These are phyloP conservation scores for Debaryomyces singareniensis DNA, from an alignment of 1,139 yeast genomes.

Conservation along the genomic window DNA sequence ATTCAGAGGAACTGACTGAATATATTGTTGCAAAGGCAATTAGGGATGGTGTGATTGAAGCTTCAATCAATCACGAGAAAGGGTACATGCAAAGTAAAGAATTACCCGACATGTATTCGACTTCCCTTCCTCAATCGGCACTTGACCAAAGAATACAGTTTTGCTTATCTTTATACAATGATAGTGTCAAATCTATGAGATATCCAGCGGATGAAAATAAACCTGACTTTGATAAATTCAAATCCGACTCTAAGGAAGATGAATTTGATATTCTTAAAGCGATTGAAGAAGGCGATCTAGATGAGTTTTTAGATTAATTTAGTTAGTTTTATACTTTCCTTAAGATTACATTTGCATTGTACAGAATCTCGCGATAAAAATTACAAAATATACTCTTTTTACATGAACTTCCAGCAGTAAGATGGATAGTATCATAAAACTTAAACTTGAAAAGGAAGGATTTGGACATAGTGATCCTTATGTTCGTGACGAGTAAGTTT, in stretches of 20 bases:
- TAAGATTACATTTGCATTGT: too few species aligned
- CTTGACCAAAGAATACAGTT: conserved; percentile 92
- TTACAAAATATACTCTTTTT: too few species aligned
- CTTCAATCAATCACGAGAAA: conserved; percentile 81
- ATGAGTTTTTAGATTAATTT: conserved; percentile 39
- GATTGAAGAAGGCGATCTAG: conserved; percentile 45
- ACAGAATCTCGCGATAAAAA: too few species aligned
- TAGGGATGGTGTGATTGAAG: conserved; percentile 96
- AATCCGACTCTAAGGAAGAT: conserved; percentile 32
- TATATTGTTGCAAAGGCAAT: conserved; percentile 95
- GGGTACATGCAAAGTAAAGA: conserved; percentile 93
- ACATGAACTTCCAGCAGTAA: background rate
- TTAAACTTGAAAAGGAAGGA: conserved; percentile 18
- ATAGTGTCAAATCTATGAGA: conserved; percentile 92
- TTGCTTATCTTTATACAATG: conserved; percentile 86
- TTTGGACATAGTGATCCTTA: conserved; percentile 30
- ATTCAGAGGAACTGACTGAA: conserved; percentile 93
- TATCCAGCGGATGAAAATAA: conserved; percentile 55
- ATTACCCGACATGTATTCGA: conserved; percentile 78
- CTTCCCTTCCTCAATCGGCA: conserved; percentile 78
- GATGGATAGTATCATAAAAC: conserved; percentile 6
- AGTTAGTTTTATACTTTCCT: conserved; percentile 8
- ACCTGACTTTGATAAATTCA: conserved; percentile 19
- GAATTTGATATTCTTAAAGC: conserved; percentile 42
- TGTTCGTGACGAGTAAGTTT: conserved; percentile 34